Evolutionary conservation across 73 alveolate species (phyloP), one percentile per base, ranked within the genome.

Genomic region (Symbiodinium pilosum): DNA sequence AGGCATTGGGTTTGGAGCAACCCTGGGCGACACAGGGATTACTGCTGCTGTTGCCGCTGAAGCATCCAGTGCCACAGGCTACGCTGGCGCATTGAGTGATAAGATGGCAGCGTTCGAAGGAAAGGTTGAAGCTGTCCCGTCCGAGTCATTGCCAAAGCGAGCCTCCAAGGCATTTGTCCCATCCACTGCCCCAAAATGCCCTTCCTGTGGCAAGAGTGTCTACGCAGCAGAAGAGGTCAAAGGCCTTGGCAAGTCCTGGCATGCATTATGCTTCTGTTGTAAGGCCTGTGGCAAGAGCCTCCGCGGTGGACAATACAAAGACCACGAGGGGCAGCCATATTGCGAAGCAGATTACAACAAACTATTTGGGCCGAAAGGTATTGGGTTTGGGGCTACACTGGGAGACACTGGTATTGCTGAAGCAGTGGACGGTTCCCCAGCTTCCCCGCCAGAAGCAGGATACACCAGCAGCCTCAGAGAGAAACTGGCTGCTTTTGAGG

Each of bases 231-330:
- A 73, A 30, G 85, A 73, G 44, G 43, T 73, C 44, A 73, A 73
- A 36, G 85, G 85, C 28, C 32, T 73, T 26, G 85, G 85, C 2
- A 42, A 34, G 85, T 73, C 85, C 30, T 73, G 85, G 85, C 85
- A 73, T 36, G 85, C 43, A 0, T 30, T 73, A 7, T 73, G 85
- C 85, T 73, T 73, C 28, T 73, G 85, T 43, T 73, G 85, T 43
- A 73, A 73, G 32, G 85, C 85, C 41, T 73, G 85, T 32, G 85
- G 85, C 24, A 73, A 73, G 44, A 73, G 85, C 44, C 28, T 73
- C 34, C 85, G 85, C 24, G 85, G 85, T 8, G 85, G 85, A 1
- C 41, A 73, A n/a, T 73, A 73, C 85, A 73, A 73, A 36, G 85
- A 73, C 43, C 85, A 73, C 43, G 85, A 73, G 3, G 85, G 85